Base-by-base conservation (phyloP, 2,329 filamentous ascomycete species). In the Exserohilum turcica region DNA sequence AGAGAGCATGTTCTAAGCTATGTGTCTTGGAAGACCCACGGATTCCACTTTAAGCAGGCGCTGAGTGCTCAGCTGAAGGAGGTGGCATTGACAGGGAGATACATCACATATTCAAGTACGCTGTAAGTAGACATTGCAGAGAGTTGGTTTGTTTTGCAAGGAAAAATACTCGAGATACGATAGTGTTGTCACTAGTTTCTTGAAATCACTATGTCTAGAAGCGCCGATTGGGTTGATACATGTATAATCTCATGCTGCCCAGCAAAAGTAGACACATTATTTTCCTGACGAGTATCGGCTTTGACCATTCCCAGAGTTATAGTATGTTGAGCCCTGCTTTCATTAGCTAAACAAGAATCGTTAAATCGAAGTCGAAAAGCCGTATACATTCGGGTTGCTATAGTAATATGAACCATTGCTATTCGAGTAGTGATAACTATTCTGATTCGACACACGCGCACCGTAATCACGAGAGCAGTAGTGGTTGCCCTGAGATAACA, bases 271-370 rank as follows among this genome's bases (percentile, higher is more conserved):
- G 33, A 37, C n/a, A 18, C 33, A 16, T 16, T 42, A 42, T 15
- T 32, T 29, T 42, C 39, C 39, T 29, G 39, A 31, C 15, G 39
- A 42, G 24, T 42, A 42, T 42, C 24, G 24, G 27, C 39, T 42
- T 29, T 42, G 39, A 42, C 39, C 39, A 42, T 42, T 31, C 8
- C 39, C 24, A 29, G 39, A 42, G 24, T 29, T 42, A 28, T 42
- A 32, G 27, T 42, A 42, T 31, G 39, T 42, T 42, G 39, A 29
- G 24, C 39, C 39, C 24, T 42, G 7, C 15, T 42, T 37, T 37
- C 33, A 18, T 37, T 37, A 37, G 33, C 33, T 37, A 37, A 37
- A 37, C 33, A 37, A 37, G 33, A 13, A 10, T 37, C 15, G 33
- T 18, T 37, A 37, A 18, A 37, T 37, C 33, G 33, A 15, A 16